These are phyloP conservation scores for Aspergillus fumigatus DNA, from an alignment of 2,329 filamentous ascomycete genomes.

Conservation along the genomic window DNA sequence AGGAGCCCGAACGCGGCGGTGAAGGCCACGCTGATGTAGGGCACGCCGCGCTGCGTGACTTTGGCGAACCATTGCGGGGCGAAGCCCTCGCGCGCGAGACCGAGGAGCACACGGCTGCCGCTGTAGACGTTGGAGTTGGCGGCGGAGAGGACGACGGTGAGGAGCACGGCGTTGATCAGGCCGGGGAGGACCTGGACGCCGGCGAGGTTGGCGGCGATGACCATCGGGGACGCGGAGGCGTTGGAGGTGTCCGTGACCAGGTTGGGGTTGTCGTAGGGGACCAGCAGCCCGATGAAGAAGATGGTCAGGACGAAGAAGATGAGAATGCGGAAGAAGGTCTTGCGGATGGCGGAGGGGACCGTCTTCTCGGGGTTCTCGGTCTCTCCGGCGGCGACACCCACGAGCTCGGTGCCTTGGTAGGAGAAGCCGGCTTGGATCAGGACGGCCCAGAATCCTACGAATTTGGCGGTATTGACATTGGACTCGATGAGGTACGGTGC, in stretches of 20 bases:
- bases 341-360: slow-evolving; percentile 67
- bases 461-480: slow-evolving; percentile 45
- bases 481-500: slow-evolving; percentile 44
- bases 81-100: slow-evolving; percentile 50
- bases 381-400: slow-evolving; percentile 74
- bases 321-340: slow-evolving; percentile 72
- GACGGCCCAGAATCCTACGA: slow-evolving; percentile 57
- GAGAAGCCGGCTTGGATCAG: slow-evolving; percentile 43
- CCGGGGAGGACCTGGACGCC: slow-evolving; percentile 36
- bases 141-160: slow-evolving; percentile 41
- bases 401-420: slow-evolving; percentile 63
- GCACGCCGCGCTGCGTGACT: slow-evolving; percentile 41
- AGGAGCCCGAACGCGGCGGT: slow-evolving; percentile 55
- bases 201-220: slow-evolving; percentile 38
- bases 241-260: slow-evolving; percentile 45
- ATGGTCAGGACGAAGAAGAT: slow-evolving; percentile 47
- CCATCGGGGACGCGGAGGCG: slow-evolving; percentile 38
- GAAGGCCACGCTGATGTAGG: slow-evolving; percentile 41
- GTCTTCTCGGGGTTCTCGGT: slow-evolving; percentile 67
- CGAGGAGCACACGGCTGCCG: slow-evolving; percentile 64
- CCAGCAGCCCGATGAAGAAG: slow-evolving; percentile 66
- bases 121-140: slow-evolving; percentile 41
- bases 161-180: slow-evolving; percentile 39
- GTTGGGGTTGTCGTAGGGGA: slow-evolving; percentile 56
- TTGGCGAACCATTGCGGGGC: slow-evolving; percentile 42